Evolutionary conservation across 257 asterid genomes (phyloP), one percentile per base, ranked within the genome.

Genomic region (Leptodermis oblonga): DNA sequence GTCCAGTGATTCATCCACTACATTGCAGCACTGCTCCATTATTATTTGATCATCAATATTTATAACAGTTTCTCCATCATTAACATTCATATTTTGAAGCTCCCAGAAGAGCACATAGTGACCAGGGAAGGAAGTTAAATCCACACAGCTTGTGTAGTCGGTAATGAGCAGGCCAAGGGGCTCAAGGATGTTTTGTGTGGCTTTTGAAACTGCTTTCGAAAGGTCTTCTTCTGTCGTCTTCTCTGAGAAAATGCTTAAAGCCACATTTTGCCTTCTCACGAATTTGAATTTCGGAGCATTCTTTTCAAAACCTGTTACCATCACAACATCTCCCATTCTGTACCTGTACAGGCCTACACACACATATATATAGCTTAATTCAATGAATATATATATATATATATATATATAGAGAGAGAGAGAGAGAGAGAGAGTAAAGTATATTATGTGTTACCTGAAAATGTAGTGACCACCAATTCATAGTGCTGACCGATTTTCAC

Each of bases 51-150:
- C 10, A 11, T 65, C 71, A 53, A 72, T 15, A 4, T 25, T 22
- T 3, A 11, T 31, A 42, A 22, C 1, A 1, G n/a, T 22, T 17
- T 20, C 42, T 15, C 54, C 54, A 48, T n/a, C n/a, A n/a, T n/a
- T n/a, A n/a, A n/a, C n/a, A n/a, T 63, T 39, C 12, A 5, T 7
- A 33, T 28, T 17, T 17, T 51, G 65, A 63, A 64, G 49, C 65
- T 73, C 77, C 72, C 77, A 73, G 11, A 73, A 73, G 12, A 73
- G 77, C 5, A 73, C 77, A 41, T 73, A 65, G 37, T 72, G 76
- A 13, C 76, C 67, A 1, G 67, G 59, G 22, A 41, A 17, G 0
- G 65, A 25, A 13, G 59, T 37, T 26, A 55, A 30, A 26, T 65
- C 71, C 0, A 54, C 46, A 48, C 43, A 65, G 61, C 77, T 73